Conservation (phyloP, 441 rosid species). For the Adansonia rubrostipa region DNA sequence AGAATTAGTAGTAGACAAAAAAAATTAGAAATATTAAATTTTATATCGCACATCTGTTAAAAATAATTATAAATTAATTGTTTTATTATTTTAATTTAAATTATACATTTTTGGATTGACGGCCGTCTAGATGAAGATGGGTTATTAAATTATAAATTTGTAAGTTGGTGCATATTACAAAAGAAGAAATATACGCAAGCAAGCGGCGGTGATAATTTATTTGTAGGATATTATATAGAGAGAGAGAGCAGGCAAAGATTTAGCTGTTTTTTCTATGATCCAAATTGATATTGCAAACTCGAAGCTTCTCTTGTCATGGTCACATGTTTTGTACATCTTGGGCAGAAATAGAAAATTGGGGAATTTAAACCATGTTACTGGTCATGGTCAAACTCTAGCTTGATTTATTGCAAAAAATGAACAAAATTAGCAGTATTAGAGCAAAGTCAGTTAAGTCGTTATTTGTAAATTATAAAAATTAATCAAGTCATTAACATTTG, state of each 20-base stretch:
- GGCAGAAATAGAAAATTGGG: background rate
- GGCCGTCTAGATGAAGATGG: background rate
- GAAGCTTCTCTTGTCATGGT: background rate
- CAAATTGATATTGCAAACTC: background rate
- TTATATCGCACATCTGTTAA: no score
- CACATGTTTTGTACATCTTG: constrained; percentile 10
- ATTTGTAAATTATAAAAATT: no score
- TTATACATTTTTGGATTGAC: background rate
- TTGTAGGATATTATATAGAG: background rate
- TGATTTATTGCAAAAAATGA: background rate
- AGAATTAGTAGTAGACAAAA: no score
- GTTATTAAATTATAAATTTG: background rate
- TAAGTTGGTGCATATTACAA: background rate
- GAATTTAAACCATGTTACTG: background rate
- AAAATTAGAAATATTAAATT: no score
- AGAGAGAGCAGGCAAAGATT: background rate
- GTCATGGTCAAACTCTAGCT: background rate
- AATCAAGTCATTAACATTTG: no score
- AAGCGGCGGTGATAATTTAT: background rate
- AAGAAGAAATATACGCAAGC: background rate
- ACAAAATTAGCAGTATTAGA: background rate
- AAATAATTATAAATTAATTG: no score
- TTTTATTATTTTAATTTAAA: background rate
- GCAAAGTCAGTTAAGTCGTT: background rate
- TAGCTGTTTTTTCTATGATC: background rate